A percentile compares a stretch with the other conserved stretches of the same genome.
phyloP scores from a whole-genome alignment of 2,329 filamentous ascomycete species.

The Xylaria digitata region DNA sequence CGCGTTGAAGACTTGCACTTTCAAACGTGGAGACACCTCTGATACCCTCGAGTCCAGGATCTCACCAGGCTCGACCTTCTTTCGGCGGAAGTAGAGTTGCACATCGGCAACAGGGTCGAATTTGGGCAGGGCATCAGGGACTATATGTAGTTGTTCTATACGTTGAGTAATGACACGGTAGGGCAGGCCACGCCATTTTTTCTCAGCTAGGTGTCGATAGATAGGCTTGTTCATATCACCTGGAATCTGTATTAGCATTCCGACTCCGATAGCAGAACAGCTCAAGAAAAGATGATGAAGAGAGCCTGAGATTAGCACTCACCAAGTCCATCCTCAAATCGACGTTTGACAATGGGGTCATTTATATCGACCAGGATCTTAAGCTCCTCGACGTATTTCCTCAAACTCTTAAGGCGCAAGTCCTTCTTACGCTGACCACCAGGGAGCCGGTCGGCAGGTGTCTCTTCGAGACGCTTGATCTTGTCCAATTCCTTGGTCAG shows the following conservation, averaged over 20 bases:
- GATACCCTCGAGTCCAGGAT: slow-evolving; percentile 80
- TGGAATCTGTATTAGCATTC: slow-evolving; percentile 54
- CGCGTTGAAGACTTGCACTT: slow-evolving; percentile 85
- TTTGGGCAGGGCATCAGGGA: slow-evolving; percentile 86
- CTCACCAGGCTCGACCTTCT: slow-evolving; percentile 78
- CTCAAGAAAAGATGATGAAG: not conserved
- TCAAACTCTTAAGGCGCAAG: slow-evolving; percentile 75
- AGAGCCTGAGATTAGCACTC: slow-evolving; percentile 48
- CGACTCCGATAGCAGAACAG: not conserved
- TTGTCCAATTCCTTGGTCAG: slow-evolving; percentile 75
- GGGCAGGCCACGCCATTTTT: slow-evolving; percentile 88
- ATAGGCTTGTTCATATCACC: slow-evolving; percentile 97
- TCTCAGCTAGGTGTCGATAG: slow-evolving; percentile 88
- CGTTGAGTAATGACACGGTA: slow-evolving; percentile 84
- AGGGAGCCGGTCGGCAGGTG: slow-evolving; percentile 65
- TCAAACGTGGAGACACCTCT: slow-evolving; percentile 78
- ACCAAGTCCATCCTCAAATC: slow-evolving; percentile 93
- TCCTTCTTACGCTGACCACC: slow-evolving; percentile 75
- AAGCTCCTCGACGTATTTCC: slow-evolving; percentile 76
- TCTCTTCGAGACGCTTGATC: slow-evolving; percentile 74
- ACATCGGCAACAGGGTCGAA: slow-evolving; percentile 84
- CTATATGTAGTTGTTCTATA: slow-evolving; percentile 84
- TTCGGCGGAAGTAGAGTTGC: slow-evolving; percentile 80
- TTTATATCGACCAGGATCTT: slow-evolving; percentile 96
- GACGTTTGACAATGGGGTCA: slow-evolving; percentile 91